Evolutionary conservation across 805 yeast species (phyloP).

Genomic region (Sugiyamaella americana): DNA sequence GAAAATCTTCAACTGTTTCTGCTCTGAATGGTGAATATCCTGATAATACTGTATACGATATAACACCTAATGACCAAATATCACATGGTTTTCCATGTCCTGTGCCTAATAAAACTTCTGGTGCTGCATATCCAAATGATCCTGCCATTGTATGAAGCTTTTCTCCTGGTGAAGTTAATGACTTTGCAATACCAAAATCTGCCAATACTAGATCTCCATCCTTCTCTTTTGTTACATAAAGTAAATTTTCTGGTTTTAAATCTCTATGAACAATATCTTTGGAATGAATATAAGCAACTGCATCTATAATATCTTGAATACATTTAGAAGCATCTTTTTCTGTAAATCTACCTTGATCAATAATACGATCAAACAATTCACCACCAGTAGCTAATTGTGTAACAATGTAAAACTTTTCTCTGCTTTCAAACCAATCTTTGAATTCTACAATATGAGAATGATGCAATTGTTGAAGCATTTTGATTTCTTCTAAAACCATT

Average conservation of each 20-base stretch:
- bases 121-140: conserved; percentile 94
- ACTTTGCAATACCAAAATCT: conserved; percentile 93
- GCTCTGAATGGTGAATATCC: conserved; percentile 92
- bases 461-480: conserved; percentile 55
- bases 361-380: conserved; percentile 83
- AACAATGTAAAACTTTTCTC: conserved; percentile 86
- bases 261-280: conserved; percentile 86
- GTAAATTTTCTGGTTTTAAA: conserved; percentile 86
- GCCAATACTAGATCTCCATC: conserved; percentile 78
- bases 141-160: conserved; percentile 73
- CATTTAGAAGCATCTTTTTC: conserved; percentile 81
- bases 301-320: conserved; percentile 66
- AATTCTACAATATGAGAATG: conserved; percentile 89
- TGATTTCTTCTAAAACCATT: conserved; percentile 72
- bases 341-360: conserved; percentile 74
- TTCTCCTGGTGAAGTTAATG: conserved; percentile 53
- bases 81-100: conserved; percentile 97
- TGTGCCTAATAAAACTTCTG: conserved; percentile 72
- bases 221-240: conserved; percentile 57
- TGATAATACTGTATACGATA: conserved; percentile 80
- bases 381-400: conserved; percentile 97
- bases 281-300: conserved; percentile 71
- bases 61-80: conserved; percentile 92
- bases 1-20: conserved; percentile 73
- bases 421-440: conserved; percentile 88